Conservation (phyloP, 2,329 filamentous ascomycete genomes). For the Purpureocillium takamizusanense region DNA sequence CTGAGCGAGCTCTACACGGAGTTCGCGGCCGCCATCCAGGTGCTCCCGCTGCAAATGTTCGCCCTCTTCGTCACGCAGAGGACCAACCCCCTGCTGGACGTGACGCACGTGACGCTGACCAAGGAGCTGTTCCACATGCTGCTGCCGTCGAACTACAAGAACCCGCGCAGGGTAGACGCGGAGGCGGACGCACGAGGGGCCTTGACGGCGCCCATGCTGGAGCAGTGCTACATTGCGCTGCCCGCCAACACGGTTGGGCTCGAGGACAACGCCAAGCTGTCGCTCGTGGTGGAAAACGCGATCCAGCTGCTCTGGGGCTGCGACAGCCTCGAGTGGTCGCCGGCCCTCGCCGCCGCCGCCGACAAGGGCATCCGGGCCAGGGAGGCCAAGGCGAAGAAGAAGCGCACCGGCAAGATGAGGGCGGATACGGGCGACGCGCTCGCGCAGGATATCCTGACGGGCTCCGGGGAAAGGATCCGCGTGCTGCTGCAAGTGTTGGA, state of each 20-base stretch:
- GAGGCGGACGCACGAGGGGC: constrained; percentile 25
- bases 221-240: constrained; percentile 55
- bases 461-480: constrained; percentile 34
- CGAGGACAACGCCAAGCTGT: constrained; percentile 65
- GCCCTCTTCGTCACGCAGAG: constrained; percentile 37
- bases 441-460: constrained; percentile 33
- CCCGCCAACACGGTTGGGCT: constrained; percentile 51
- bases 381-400: constrained; percentile 34
- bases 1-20: constrained; percentile 49
- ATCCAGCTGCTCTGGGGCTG: constrained; percentile 41
- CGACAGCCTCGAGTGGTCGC: constrained; percentile 23
- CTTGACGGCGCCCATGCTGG: constrained; percentile 36
- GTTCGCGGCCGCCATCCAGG: constrained; percentile 46
- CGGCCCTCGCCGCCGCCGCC: constrained; percentile 28
- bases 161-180: constrained; percentile 29
- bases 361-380: constrained; percentile 39
- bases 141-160: constrained; percentile 28
- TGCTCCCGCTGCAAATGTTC: constrained; percentile 50
- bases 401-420: constrained; percentile 23
- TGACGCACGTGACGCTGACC: constrained; percentile 34
- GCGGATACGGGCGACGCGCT: constrained; percentile 26
- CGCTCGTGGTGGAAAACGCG: constrained; percentile 57
- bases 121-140: constrained; percentile 36
- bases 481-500: constrained; percentile 27
- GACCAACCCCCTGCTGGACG: constrained; percentile 22